phyloP scores from a whole-genome alignment of 805 yeast species.

The Yarrowia phangngaensis region DNA sequence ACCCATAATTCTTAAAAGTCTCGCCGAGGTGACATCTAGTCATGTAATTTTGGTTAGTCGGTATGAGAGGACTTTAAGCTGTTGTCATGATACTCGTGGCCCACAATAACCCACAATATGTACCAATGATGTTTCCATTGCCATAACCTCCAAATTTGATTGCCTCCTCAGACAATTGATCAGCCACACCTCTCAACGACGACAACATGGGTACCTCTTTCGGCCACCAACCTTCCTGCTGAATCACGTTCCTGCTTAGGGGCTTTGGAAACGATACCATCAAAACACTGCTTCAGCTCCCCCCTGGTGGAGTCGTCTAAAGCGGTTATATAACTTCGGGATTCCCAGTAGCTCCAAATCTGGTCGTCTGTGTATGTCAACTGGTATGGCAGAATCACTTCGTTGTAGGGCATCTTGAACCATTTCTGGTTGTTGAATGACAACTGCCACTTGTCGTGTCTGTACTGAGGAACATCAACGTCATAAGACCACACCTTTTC shows the following conservation, averaged over 20 bases:
- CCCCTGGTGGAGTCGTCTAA: slow-evolving; percentile 42
- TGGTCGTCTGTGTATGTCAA: slow-evolving; percentile 37
- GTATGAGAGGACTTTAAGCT: too few species aligned
- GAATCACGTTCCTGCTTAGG: not conserved
- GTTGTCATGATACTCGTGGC: too few species aligned
- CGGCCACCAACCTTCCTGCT: not conserved
- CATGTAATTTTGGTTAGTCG: too few species aligned
- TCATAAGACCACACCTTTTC: slow-evolving; percentile 43
- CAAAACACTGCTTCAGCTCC: not conserved
- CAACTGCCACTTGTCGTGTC: slow-evolving; percentile 45
- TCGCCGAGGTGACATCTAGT: too few species aligned
- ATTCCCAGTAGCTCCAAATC: slow-evolving; percentile 51
- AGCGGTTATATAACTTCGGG: slow-evolving; percentile 53
- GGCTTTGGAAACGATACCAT: not conserved
- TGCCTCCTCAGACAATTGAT: too few species aligned
- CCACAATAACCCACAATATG: too few species aligned
- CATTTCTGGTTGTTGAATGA: slow-evolving; percentile 38
- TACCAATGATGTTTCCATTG: too few species aligned
- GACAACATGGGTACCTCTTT: slow-evolving; percentile 13
- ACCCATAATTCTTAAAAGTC: too few species aligned
- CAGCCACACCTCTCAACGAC: not conserved
- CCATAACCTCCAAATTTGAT: too few species aligned
- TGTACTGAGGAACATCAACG: slow-evolving; percentile 53
- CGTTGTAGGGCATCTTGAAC: slow-evolving; percentile 42
- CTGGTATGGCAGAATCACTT: slow-evolving; percentile 39